A percentile compares a stretch with the other conserved stretches of the same genome.
These are phyloP conservation scores for Coniochaeta sp. DNA, from an alignment of 2,329 filamentous ascomycete species.

Conservation along the genomic window DNA sequence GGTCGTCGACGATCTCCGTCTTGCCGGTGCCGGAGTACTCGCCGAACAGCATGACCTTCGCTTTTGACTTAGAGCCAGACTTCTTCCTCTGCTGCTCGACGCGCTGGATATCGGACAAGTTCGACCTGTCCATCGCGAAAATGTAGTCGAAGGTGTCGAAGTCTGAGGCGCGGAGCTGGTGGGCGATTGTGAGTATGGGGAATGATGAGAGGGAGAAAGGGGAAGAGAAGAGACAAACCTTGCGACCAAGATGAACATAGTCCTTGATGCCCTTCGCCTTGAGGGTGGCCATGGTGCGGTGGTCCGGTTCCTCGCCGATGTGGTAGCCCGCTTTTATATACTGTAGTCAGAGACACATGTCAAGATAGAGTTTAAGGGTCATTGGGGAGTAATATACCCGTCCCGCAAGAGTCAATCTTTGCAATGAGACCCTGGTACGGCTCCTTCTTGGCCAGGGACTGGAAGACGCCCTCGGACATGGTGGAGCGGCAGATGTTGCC, in stretches of 20 bases:
- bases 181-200: too few relatives aligned
- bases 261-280: constrained; percentile 65
- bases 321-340: constrained; percentile 69
- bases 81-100: constrained; percentile 51
- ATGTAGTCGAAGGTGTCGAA: constrained; percentile 91
- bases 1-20: constrained; percentile 73
- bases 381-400: too few relatives aligned
- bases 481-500: constrained; percentile 94
- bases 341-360: too few relatives aligned
- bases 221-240: constrained; percentile 43
- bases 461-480: constrained; percentile 95
- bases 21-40: constrained; percentile 63
- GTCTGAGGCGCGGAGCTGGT: constrained; percentile 56
- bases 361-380: too few relatives aligned
- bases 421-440: constrained; percentile 54
- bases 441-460: constrained; percentile 56
- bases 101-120: constrained; percentile 63
- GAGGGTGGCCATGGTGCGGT: constrained; percentile 76
- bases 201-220: not conserved
- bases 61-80: constrained; percentile 49
- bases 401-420: constrained; percentile 82
- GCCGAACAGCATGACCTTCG: constrained; percentile 75
- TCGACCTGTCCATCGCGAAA: constrained; percentile 86
- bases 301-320: constrained; percentile 66
- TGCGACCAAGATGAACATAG: constrained; percentile 71